Base-by-base conservation (phyloP, 1,284 basidiomycete genomes). In the Cerrena zonata region DNA sequence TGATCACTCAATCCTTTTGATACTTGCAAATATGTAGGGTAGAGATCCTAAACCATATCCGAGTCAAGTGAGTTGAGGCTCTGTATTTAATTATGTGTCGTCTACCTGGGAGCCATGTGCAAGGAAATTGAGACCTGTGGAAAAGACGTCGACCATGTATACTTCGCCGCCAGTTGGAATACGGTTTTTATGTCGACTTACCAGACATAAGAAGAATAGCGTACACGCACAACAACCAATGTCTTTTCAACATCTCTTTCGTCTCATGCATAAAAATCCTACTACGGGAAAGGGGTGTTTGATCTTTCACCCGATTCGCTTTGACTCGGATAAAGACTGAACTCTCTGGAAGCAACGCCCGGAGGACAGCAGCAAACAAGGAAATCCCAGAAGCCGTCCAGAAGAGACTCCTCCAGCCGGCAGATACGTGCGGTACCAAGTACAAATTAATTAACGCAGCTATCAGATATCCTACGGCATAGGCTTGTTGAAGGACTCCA, bases 171-270 rank as follows among this genome's bases (percentile, higher is more conserved):
- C n/a, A n/a, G n/a, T 18, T 41, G n/a, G 11, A 34, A n/a, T n/a
- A n/a, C n/a, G n/a, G n/a, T n/a, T n/a, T n/a, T n/a, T n/a, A n/a
- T n/a, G n/a, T n/a, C n/a, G 37, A 67, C 82, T 21, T 56, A 85
- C 86, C 86, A 2, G 82, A 81, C 86, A 89, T 89, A 45, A 91
- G 72, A 41, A 91, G 64, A 7, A 88, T 74, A 1, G 87, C 88
- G 65, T 94, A 97, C 53, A 97, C 84, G 66, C 86, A 91, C 25
- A 90, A 68, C 15, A 86, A 59, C 92, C 94, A 96, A 66, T 97
- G 90, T 2, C 64, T 70, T 71, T 82, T 89, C 53, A 97, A 70
- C 86, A 96, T 96, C 49, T 69, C 65, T 66, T 75, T 65, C 49
- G 76, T 80, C 65, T 94, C 91, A 42, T 69, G 73, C 19, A 92